phyloP scores from a whole-genome alignment of 2,329 filamentous ascomycete genomes.

The Aspergillus amoenus region DNA sequence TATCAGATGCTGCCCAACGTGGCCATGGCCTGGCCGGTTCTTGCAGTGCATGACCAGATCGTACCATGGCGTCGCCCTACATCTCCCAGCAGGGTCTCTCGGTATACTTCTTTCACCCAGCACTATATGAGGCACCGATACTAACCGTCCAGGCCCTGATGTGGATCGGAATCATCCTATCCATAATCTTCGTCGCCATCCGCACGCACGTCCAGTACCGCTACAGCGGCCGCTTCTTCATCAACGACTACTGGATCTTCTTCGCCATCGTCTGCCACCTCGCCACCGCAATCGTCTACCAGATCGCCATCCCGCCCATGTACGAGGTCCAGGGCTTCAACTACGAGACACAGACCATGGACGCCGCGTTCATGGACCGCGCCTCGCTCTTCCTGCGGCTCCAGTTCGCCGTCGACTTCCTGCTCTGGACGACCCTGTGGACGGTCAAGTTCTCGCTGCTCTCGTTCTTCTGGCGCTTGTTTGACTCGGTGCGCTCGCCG shows the following conservation, averaged over 20 bases:
- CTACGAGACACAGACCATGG: not conserved
- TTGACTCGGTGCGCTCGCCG: conserved; percentile 1
- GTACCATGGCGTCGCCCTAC: not conserved
- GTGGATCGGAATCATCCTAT: conserved; percentile 2
- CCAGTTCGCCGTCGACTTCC: not conserved
- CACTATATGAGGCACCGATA: not conserved
- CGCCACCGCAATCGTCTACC: conserved; percentile 2
- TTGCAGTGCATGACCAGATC: no score
- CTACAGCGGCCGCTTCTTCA: not conserved
- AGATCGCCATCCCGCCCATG: conserved; percentile 5
- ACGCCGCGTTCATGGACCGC: not conserved
- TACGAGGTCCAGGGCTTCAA: not conserved
- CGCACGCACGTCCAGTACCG: conserved; percentile 3
- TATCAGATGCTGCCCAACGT: no score
- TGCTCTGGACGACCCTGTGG: conserved; percentile 7
- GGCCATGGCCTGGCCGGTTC: no score
- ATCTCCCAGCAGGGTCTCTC: not conserved
- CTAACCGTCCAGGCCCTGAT: not conserved
- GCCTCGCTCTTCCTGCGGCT: not conserved
- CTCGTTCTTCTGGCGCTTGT: conserved; percentile 4
- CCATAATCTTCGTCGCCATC: not conserved
- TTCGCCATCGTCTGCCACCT: conserved; percentile 1
- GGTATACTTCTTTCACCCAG: not conserved
- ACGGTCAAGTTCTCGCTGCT: conserved; percentile 3
- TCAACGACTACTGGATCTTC: conserved; percentile 5